phyloP scores from a whole-genome alignment of 2,329 filamentous ascomycete species.

The Fusarium pilosicola region DNA sequence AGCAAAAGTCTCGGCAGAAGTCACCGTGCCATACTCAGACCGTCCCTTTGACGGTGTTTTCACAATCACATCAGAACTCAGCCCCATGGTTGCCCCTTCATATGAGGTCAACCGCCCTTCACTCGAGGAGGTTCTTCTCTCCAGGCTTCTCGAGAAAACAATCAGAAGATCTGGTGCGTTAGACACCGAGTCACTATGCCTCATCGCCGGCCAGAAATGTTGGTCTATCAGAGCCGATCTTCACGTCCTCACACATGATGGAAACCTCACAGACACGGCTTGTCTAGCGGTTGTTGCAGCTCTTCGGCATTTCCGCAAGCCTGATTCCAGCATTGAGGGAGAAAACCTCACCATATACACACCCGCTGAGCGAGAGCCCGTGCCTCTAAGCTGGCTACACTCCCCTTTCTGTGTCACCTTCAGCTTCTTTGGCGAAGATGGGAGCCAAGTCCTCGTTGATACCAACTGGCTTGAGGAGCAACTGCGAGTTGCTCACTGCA shows the following conservation, averaged over 20 bases:
- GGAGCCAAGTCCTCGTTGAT: slow-evolving; percentile 75
- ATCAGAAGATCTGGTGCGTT: slow-evolving; percentile 91
- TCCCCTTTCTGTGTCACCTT: slow-evolving; percentile 92
- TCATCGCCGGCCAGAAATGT: slow-evolving; percentile 88
- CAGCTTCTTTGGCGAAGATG: slow-evolving; percentile 80
- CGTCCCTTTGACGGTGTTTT: slow-evolving; percentile 96
- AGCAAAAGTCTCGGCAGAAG: slow-evolving; percentile 86
- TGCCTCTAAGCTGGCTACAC: slow-evolving; percentile 90
- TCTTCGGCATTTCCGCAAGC: slow-evolving; percentile 89
- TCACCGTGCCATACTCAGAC: slow-evolving; percentile 85
- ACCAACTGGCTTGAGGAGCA: slow-evolving; percentile 80
- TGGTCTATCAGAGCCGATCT: slow-evolving; percentile 93
- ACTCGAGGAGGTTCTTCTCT: slow-evolving; percentile 85
- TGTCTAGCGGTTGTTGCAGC: slow-evolving; percentile 90
- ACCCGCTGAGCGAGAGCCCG: slow-evolving; percentile 85
- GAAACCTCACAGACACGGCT: slow-evolving; percentile 85
- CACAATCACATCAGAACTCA: slow-evolving; percentile 89
- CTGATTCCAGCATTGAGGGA: slow-evolving; percentile 87
- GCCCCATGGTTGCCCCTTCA: slow-evolving; percentile 88
- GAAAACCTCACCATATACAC: slow-evolving; percentile 87
- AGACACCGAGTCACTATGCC: slow-evolving; percentile 94
- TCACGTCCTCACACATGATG: slow-evolving; percentile 91
- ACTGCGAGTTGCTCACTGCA: slow-evolving; percentile 76
- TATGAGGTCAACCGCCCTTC: slow-evolving; percentile 88
- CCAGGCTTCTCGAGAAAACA: slow-evolving; percentile 91